Evolutionary conservation across 1,284 basidiomycete genomes (phyloP).

Genomic region (Rhodotorula sp.): DNA sequence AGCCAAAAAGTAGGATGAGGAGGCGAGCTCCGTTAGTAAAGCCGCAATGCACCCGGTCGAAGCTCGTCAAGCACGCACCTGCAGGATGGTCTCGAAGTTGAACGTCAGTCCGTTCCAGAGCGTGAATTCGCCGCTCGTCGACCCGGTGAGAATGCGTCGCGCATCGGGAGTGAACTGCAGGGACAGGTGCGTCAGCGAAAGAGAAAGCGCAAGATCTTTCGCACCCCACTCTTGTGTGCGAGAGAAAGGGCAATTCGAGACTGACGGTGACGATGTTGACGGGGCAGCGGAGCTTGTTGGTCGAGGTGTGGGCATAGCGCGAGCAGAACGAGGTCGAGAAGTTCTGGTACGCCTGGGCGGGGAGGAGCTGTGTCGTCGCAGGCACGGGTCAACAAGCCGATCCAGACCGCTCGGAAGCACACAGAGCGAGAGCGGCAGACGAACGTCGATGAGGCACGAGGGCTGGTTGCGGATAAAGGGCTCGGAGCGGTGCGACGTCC

Average conservation of each 20-base stretch:
- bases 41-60: no score
- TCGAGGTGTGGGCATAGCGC: slow-evolving; percentile 95
- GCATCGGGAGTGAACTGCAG: slow-evolving; percentile 93
- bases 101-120: slow-evolving; percentile 98
- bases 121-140: slow-evolving; percentile 95
- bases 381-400: background rate
- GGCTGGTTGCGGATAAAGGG: slow-evolving; percentile 72
- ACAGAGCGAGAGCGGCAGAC: slow-evolving; percentile 1
- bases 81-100: slow-evolving; percentile 98
- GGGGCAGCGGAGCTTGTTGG: slow-evolving; percentile 96
- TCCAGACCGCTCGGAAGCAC: background rate
- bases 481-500: slow-evolving; percentile 56
- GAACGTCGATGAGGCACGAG: slow-evolving; percentile 49
- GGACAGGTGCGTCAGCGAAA: background rate
- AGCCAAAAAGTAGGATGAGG: no score
- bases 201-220: background rate
- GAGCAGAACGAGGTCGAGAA: slow-evolving; percentile 88
- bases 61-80: slow-evolving; percentile 51
- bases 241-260: background rate
- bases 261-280: slow-evolving; percentile 76
- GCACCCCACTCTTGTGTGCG: background rate
- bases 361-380: slow-evolving; percentile 67
- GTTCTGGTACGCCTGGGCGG: slow-evolving; percentile 87
- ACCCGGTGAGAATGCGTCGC: slow-evolving; percentile 86
- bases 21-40: no score